Evolutionary conservation across 768 basidiomycete genomes (phyloP), one percentile per base, ranked within the genome.

Genomic region (Crepidotus variabilis): DNA sequence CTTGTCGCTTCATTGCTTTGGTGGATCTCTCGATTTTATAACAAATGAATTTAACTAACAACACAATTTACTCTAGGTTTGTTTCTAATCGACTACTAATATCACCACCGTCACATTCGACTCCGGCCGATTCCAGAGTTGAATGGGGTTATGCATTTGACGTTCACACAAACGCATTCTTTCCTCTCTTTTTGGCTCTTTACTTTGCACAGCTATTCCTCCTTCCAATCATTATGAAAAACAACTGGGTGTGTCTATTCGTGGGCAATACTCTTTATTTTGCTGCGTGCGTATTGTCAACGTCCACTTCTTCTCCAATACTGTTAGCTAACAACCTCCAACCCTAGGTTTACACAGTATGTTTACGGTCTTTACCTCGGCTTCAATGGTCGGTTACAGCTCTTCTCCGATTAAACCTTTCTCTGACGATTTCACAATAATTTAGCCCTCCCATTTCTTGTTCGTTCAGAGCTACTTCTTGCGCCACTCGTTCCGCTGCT

Each of bases 121-220:
- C 86, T 10, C 81, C 81, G 0, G 78, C 82, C n/a, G 85, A 89
- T 61, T 83, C 88, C 46, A 72, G 73, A 18, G 88, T 94, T 28
- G 92, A 94, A 77, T 94, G 88, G 91, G 90, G 88, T 3, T 98
- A 97, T 71, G 93, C 92, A 11, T 96, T 98, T 65, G 96, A 98
- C 70, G 90, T 98, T 14, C 94, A 97, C 71, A 95, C 90, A 57
- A 98, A 98, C 65, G 88, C 94, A 2, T 98, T 98, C 78, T 96
- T 98, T 72, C 94, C 94, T 18, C 76, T 94, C 57, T 96, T 91
- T 72, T 82, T 97, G 57, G 88, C 90, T 9, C 82, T 97, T 53
- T 97, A 97, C 69, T 76, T 94, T 57, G 90, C 89, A 0, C 92
- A 98, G 67, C 79, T 97, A 10, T 85, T 95, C 60, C 79, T 98